Evolutionary conservation across 805 yeast species (phyloP).

Genomic region (Saccharomycopsis guyanensis): DNA sequence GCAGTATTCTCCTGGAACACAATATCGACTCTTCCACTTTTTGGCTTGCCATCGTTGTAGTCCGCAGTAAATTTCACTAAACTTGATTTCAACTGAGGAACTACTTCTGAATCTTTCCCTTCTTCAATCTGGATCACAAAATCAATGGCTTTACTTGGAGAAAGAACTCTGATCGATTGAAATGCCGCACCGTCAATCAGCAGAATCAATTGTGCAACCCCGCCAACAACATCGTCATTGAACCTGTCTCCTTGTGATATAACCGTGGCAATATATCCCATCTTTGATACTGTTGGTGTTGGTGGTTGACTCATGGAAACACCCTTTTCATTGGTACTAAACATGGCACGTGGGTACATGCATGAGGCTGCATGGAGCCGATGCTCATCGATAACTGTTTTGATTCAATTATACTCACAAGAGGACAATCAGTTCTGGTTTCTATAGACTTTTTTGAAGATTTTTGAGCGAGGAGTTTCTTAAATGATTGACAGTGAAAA

Average conservation of each 20-base stretch:
- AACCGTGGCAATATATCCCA: slow-evolving; percentile 25
- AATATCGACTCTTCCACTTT: slow-evolving; percentile 31
- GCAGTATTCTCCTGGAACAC: slow-evolving; percentile 34
- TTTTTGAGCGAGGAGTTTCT: too few species aligned
- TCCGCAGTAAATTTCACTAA: neutral
- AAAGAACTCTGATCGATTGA: slow-evolving; percentile 10
- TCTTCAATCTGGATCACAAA: slow-evolving; percentile 14
- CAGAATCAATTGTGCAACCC: slow-evolving; percentile 6
- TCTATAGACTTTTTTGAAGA: too few species aligned
- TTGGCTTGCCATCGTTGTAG: slow-evolving; percentile 5
- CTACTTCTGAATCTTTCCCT: neutral
- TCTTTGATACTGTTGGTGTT: neutral
- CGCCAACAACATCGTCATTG: neutral
- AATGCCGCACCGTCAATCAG: slow-evolving; percentile 8
- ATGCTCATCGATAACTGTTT: too few species aligned
- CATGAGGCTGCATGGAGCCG: too few species aligned
- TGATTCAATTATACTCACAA: too few species aligned
- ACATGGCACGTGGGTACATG: too few species aligned
- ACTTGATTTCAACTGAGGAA: neutral
- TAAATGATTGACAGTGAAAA: too few species aligned
- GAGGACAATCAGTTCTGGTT: too few species aligned
- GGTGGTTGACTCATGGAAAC: too few species aligned
- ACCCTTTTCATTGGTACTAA: too few species aligned
- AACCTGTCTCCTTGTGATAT: slow-evolving; percentile 25
- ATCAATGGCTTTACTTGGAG: slow-evolving; percentile 20